These are phyloP conservation scores for Linum lewisii DNA, from an alignment of 345 rosid species.

Conservation along the genomic window DNA sequence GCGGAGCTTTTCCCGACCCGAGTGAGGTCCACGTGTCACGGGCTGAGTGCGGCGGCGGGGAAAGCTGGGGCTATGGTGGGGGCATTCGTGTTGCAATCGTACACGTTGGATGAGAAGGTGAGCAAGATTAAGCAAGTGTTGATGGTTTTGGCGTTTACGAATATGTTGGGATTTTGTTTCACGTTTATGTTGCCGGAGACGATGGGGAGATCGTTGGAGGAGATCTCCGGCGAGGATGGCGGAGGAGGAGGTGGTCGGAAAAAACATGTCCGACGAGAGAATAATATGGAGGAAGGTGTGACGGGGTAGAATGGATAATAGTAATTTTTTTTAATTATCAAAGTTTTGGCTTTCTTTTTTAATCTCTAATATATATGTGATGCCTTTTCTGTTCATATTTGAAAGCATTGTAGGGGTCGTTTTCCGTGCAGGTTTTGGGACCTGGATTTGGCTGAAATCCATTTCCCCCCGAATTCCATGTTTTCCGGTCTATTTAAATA, in stretches of 20 bases:
- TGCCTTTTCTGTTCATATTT: too few relatives aligned
- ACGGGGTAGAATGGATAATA: background rate
- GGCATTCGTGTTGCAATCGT: constrained; percentile 36
- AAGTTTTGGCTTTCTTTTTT: background rate
- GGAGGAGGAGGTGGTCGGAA: background rate
- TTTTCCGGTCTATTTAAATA: too few relatives aligned
- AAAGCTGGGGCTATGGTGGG: constrained; percentile 52
- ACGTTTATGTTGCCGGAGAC: constrained; percentile 47
- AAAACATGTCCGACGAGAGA: background rate
- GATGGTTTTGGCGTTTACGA: constrained; percentile 36
- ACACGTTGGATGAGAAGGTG: constrained; percentile 11
- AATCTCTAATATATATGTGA: too few relatives aligned
- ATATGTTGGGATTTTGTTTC: constrained; percentile 40
- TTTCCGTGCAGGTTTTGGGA: too few relatives aligned
- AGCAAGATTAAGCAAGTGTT: constrained; percentile 21
- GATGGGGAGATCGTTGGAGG: constrained; percentile 43
- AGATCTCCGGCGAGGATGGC: constrained; percentile 53
- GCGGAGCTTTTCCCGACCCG: constrained; percentile 53
- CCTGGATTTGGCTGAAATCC: too few relatives aligned
- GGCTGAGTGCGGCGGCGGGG: constrained; percentile 44
- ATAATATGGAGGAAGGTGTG: background rate
- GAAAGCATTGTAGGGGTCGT: too few relatives aligned
- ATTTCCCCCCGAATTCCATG: too few relatives aligned
- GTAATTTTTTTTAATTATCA: too few relatives aligned
- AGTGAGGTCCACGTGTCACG: constrained; percentile 50